A percentile compares a stretch with the other conserved stretches of the same genome.
These are phyloP conservation scores for Juglanconis sp. DNA, from an alignment of 2,329 filamentous ascomycete species.

Conservation along the genomic window DNA sequence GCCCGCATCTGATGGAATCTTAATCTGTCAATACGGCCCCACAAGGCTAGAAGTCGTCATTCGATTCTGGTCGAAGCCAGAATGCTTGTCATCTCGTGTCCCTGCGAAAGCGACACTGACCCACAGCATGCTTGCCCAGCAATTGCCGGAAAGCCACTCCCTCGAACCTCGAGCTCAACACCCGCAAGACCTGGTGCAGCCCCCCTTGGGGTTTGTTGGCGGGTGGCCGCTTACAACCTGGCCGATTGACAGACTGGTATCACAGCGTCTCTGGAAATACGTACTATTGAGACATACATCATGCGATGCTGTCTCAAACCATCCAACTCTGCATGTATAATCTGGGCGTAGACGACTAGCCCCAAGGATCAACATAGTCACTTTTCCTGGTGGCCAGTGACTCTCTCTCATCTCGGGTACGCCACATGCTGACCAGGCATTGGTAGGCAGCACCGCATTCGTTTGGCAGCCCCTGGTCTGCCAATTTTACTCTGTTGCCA, in stretches of 20 bases:
- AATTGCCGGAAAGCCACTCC: not conserved
- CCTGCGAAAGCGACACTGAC: not conserved
- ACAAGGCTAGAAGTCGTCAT: not conserved
- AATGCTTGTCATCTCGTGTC: not conserved
- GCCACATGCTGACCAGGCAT: constrained; percentile 8
- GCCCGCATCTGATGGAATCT: too few relatives aligned
- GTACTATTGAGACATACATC: not conserved
- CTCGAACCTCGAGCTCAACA: not conserved
- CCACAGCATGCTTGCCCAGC: not conserved
- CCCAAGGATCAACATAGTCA: constrained; percentile 6
- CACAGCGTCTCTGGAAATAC: not conserved
- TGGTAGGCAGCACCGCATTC: not conserved
- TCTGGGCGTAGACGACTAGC: not conserved
- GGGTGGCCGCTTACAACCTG: not conserved
- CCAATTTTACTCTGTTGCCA: not conserved
- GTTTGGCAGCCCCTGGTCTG: not conserved
- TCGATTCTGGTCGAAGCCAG: not conserved
- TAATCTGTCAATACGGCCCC: not conserved
- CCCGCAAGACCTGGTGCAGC: not conserved
- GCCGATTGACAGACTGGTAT: constrained; percentile 7
- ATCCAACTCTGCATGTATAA: not conserved
- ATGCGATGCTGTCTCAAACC: constrained; percentile 9
- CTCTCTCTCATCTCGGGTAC: constrained; percentile 14
- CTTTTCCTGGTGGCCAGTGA: not conserved
- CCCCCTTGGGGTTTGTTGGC: not conserved